Evolutionary conservation across 805 yeast genomes (phyloP).

Genomic region (Metschnikowia lachancei): DNA sequence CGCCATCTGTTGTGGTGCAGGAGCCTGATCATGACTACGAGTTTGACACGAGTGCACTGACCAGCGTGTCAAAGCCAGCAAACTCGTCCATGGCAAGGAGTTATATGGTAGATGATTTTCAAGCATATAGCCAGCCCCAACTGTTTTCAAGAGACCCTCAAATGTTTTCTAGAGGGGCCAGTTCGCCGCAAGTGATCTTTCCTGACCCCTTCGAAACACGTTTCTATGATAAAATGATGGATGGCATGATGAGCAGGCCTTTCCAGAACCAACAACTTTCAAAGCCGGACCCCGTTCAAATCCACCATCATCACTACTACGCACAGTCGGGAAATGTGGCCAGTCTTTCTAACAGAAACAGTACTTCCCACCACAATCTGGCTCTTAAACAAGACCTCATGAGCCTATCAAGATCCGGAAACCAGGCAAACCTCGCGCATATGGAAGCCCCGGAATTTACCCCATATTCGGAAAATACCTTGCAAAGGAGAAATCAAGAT

Average conservation of each 20-base stretch:
- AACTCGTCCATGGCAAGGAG: neutral
- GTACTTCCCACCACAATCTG: neutral
- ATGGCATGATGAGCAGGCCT: neutral
- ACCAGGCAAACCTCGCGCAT: neutral
- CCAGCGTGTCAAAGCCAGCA: neutral
- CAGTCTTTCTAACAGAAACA: neutral
- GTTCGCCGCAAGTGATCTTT: neutral
- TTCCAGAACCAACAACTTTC: neutral
- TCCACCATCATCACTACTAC: conserved; percentile 51
- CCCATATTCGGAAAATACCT: neutral
- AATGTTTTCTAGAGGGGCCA: neutral
- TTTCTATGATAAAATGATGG: neutral
- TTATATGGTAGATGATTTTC: neutral
- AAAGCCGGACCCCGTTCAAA: conserved; percentile 17
- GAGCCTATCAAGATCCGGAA: neutral
- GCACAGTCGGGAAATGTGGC: neutral
- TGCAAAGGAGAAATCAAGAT: neutral
- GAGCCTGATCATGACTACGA: conserved; percentile 24
- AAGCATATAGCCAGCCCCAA: neutral
- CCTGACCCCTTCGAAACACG: neutral
- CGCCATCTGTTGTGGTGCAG: conserved; percentile 5
- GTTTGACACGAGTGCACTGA: conserved; percentile 24
- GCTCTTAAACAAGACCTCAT: neutral
- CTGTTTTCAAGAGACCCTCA: no score
- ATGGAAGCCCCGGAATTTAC: no score